Evolutionary conservation across 2,329 filamentous ascomycete genomes (phyloP).

Genomic region (Neurospora sp.): DNA sequence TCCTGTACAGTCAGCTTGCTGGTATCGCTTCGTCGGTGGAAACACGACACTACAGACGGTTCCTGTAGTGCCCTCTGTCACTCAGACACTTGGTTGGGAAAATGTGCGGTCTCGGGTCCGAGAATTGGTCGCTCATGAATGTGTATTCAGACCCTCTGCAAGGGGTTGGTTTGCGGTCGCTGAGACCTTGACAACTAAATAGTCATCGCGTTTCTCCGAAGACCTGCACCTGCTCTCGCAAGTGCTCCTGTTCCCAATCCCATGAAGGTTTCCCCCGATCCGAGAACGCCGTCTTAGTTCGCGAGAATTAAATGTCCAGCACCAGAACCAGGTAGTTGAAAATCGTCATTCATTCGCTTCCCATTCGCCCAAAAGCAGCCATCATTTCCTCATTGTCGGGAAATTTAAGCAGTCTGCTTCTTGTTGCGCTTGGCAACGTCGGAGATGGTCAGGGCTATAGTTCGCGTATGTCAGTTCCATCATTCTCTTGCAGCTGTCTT

Average conservation of each 20-base stretch:
- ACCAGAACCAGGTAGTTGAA: neutral
- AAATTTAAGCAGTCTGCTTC: conserved; percentile 11
- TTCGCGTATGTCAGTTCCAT: conserved; percentile 12
- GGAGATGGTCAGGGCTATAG: conserved; percentile 40
- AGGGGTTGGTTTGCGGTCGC: conserved; percentile 1
- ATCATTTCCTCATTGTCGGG: conserved; percentile 7
- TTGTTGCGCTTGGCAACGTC: conserved; percentile 39
- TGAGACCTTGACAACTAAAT: conserved; percentile 16
- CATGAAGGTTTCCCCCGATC: neutral
- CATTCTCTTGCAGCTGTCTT: neutral
- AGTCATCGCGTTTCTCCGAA: neutral
- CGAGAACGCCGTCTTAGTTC: neutral
- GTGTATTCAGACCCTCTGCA: conserved; percentile 1
- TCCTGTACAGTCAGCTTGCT: conserved; percentile 16
- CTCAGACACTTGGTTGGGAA: neutral
- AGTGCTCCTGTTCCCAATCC: neutral
- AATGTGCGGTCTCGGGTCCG: neutral
- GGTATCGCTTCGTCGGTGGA: conserved; percentile 17
- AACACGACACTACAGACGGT: conserved; percentile 23
- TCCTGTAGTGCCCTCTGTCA: conserved; percentile 16
- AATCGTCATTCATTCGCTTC: neutral
- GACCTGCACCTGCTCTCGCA: neutral
- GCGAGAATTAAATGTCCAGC: neutral
- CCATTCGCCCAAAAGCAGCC: neutral
- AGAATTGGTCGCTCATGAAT: neutral